These are phyloP conservation scores for Epichloe hybrida DNA, from an alignment of 2,329 filamentous ascomycete species.

Conservation along the genomic window DNA sequence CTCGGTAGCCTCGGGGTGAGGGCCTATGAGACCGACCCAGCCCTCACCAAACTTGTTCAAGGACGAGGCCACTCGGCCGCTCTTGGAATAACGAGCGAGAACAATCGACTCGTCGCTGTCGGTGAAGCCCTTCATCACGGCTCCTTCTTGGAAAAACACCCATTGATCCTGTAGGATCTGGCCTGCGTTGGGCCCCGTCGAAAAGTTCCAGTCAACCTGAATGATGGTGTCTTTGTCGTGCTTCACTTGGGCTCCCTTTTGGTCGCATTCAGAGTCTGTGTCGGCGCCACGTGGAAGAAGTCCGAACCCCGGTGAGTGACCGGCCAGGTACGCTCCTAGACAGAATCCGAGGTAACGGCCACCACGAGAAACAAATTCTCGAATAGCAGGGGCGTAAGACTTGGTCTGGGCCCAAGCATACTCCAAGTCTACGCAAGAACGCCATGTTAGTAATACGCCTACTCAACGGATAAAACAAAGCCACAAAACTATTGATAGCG, in stretches of 20 bases:
- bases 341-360: constrained; percentile 16
- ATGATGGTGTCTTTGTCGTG: constrained; percentile 10
- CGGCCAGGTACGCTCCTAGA: constrained; percentile 16
- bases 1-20: constrained; percentile 14
- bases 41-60: constrained; percentile 13
- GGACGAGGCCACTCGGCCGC: constrained; percentile 12
- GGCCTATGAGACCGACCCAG: constrained; percentile 14
- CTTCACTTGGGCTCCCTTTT: constrained; percentile 10
- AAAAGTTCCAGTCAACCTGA: constrained; percentile 14
- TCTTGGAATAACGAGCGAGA: constrained; percentile 12
- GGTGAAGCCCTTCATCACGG: constrained; percentile 9
- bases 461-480: not conserved
- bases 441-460: not conserved
- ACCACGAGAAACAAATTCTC: constrained; percentile 11
- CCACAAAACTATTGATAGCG: not conserved
- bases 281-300: constrained; percentile 10
- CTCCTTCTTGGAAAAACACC: constrained; percentile 17
- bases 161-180: constrained; percentile 8
- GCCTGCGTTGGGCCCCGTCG: constrained; percentile 7
- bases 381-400: constrained; percentile 7
- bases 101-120: constrained; percentile 7
- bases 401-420: constrained; percentile 10
- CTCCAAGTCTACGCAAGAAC: constrained; percentile 8
- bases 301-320: constrained; percentile 10
- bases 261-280: constrained; percentile 6